Evolutionary conservation across 2,329 filamentous ascomycete genomes (phyloP).

Genomic region (Rhynchosporium secalis): DNA sequence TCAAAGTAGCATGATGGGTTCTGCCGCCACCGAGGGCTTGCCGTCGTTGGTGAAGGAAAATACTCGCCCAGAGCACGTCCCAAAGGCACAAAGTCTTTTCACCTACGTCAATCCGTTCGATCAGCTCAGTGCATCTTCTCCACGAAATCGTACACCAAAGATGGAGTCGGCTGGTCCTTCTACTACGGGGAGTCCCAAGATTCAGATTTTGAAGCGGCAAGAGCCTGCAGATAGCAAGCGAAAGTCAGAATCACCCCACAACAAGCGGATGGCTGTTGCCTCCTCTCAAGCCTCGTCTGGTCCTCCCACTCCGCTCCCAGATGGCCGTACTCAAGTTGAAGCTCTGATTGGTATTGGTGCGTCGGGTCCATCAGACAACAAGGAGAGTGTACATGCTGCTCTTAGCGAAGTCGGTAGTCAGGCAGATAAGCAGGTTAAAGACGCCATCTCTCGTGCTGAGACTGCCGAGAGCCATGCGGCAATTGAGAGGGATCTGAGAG

Average conservation of each 20-base stretch:
- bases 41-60: conserved; percentile 32
- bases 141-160: conserved; percentile 58
- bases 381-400: conserved; percentile 71
- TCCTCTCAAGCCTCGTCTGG: conserved; percentile 30
- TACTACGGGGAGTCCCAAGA: conserved; percentile 42
- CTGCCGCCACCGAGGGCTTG: conserved; percentile 27
- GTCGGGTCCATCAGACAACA: conserved; percentile 40
- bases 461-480: conserved; percentile 50
- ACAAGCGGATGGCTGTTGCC: conserved; percentile 36
- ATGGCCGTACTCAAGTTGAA: conserved; percentile 43
- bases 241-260: conserved; percentile 33
- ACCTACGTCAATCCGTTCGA: conserved; percentile 75
- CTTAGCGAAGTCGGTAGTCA: conserved; percentile 64
- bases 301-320: conserved; percentile 35
- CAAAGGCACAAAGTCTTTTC: conserved; percentile 48
- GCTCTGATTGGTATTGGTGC: conserved; percentile 39
- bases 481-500: conserved; percentile 51
- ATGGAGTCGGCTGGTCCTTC: conserved; percentile 35
- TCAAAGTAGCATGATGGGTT: conserved; percentile 41
- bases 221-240: conserved; percentile 36
- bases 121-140: conserved; percentile 65
- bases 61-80: conserved; percentile 17
- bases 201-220: conserved; percentile 40
- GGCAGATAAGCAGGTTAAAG: conserved; percentile 61
- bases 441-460: conserved; percentile 55